Conservation (phyloP, 2,329 filamentous ascomycete genomes). For the Cryphonectria parasitica region DNA sequence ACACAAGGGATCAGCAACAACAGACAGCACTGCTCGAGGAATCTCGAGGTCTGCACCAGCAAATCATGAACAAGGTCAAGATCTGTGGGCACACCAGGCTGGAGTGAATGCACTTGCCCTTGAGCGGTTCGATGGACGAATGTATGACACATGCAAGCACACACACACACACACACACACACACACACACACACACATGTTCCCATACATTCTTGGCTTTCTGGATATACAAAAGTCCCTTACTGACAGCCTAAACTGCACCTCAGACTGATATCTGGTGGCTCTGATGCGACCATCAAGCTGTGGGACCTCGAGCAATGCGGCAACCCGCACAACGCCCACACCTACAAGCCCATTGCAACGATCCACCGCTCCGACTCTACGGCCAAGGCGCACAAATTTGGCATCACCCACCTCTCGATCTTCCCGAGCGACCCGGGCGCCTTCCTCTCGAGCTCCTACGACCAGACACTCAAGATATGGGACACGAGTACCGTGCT, state of each 20-base stretch:
- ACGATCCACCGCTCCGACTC: constrained; percentile 50
- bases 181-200: background rate
- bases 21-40: constrained; percentile 34
- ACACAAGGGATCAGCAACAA: constrained; percentile 42
- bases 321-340: constrained; percentile 47
- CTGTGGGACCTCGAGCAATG: constrained; percentile 82
- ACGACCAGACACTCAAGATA: constrained; percentile 76
- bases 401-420: constrained; percentile 74
- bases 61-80: constrained; percentile 39
- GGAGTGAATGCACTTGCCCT: constrained; percentile 80
- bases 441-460: constrained; percentile 77
- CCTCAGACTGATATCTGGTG: constrained; percentile 76
- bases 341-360: constrained; percentile 59
- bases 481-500: constrained; percentile 69
- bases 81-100: constrained; percentile 70
- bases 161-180: no score
- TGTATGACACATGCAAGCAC: constrained; percentile 50
- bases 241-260: constrained; percentile 29
- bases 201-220: background rate
- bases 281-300: constrained; percentile 81
- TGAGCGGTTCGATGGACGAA: constrained; percentile 79
- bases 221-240: background rate
- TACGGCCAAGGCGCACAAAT: constrained; percentile 54
- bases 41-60: constrained; percentile 26
- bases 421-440: constrained; percentile 80